phyloP scores from a whole-genome alignment of 1,139 yeast species.

The Pichia terricola region DNA sequence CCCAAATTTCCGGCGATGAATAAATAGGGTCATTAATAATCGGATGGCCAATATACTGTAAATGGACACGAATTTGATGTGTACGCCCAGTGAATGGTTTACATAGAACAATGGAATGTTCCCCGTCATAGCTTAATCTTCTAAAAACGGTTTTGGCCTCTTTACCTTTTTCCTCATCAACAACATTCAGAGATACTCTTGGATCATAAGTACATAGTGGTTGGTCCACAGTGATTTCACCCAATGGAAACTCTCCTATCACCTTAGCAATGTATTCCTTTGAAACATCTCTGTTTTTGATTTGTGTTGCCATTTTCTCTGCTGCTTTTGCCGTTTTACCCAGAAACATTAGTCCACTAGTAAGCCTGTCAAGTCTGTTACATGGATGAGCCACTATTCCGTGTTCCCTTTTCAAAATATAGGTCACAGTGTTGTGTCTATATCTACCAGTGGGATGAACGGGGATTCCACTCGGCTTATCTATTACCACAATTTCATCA shows the following conservation, averaged over 20 bases:
- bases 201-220: conserved; percentile 73
- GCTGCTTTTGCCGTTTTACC: conserved; percentile 82
- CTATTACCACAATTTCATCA: conserved; percentile 73
- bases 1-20: conserved; percentile 64
- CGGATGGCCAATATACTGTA: conserved; percentile 80
- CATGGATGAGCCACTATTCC: conserved; percentile 74
- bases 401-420: conserved; percentile 59
- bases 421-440: conserved; percentile 80
- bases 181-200: conserved; percentile 65
- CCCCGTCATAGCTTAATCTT: conserved; percentile 52
- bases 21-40: conserved; percentile 94
- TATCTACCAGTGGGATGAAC: conserved; percentile 96
- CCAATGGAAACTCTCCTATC: conserved; percentile 67
- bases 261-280: conserved; percentile 88
- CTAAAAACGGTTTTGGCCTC: conserved; percentile 46
- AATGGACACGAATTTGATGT: conserved; percentile 88
- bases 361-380: conserved; percentile 80
- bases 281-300: conserved; percentile 63
- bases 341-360: conserved; percentile 90
- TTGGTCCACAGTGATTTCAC: conserved; percentile 46
- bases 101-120: conserved; percentile 67
- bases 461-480: conserved; percentile 92
- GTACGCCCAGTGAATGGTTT: conserved; percentile 87
- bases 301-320: conserved; percentile 61
- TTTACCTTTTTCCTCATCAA: conserved; percentile 58